A percentile compares a stretch with the other conserved stretches of the same genome.
Conservation (phyloP, 495 filamentous ascomycete species). For the Pyrenopolyporus hunteri region DNA sequence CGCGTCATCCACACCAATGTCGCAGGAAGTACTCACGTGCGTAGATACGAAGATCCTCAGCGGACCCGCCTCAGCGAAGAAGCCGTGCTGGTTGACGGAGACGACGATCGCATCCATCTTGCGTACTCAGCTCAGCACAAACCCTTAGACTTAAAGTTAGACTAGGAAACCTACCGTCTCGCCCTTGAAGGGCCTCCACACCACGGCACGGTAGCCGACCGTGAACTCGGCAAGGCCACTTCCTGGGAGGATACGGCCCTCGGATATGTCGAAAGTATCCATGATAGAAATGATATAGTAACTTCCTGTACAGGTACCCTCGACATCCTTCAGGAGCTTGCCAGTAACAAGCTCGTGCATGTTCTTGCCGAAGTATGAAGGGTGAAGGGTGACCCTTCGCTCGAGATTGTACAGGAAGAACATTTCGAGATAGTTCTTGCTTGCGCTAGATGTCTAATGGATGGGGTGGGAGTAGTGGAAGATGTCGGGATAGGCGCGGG, state of each 20-base stretch:
- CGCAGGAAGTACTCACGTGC: slow-evolving; percentile 63
- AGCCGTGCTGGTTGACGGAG: slow-evolving; percentile 87
- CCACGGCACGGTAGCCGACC: slow-evolving; percentile 90
- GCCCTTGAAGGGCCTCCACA: slow-evolving; percentile 95
- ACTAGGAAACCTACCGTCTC: slow-evolving; percentile 75
- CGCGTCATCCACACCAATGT: neutral
- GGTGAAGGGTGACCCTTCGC: slow-evolving; percentile 89
- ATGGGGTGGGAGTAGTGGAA: neutral
- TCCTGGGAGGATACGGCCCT: slow-evolving; percentile 88
- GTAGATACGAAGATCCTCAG: slow-evolving; percentile 86
- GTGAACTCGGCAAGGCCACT: slow-evolving; percentile 92
- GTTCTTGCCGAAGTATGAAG: slow-evolving; percentile 91
- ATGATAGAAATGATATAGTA: slow-evolving; percentile 97
- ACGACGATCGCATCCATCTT: slow-evolving; percentile 92
- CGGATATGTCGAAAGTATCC: slow-evolving; percentile 89
- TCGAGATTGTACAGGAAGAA: slow-evolving; percentile 98
- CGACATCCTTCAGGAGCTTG: slow-evolving; percentile 87
- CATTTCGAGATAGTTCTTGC: slow-evolving; percentile 59
- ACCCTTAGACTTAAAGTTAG: neutral
- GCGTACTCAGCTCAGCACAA: slow-evolving; percentile 24
- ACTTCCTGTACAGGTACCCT: slow-evolving; percentile 88
- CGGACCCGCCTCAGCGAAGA: slow-evolving; percentile 90
- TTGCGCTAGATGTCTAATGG: slow-evolving; percentile 2
- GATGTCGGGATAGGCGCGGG: neutral
- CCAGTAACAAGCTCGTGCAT: slow-evolving; percentile 87